These are phyloP conservation scores for Canariomyces notabilis DNA, from an alignment of 2,329 filamentous ascomycete species.

Conservation along the genomic window DNA sequence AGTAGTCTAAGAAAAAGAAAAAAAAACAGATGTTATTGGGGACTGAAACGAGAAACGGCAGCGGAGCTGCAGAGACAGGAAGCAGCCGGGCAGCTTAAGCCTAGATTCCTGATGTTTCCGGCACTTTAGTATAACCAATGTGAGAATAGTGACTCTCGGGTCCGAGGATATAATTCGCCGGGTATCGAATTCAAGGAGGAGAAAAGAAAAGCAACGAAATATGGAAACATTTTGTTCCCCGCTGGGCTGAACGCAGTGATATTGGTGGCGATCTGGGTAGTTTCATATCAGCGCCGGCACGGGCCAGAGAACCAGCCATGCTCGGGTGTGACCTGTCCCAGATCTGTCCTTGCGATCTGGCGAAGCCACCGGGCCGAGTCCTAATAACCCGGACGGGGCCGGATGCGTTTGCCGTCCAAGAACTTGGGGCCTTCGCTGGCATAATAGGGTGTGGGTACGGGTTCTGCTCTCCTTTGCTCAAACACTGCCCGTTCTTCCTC, in stretches of 20 bases:
- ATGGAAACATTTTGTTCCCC: conserved; percentile 8
- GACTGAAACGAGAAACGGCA: background rate
- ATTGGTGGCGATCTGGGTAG: background rate
- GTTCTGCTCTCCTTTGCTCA: conserved; percentile 48
- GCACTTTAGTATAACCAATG: background rate
- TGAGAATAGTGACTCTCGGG: background rate
- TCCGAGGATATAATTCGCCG: background rate
- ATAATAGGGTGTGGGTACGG: conserved; percentile 44
- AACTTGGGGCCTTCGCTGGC: conserved; percentile 48
- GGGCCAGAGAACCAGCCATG: background rate
- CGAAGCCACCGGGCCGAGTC: background rate
- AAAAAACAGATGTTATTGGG: background rate
- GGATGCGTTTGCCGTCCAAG: conserved; percentile 50
- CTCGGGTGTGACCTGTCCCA: background rate
- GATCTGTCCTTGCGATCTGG: background rate
- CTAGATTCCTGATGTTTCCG: background rate
- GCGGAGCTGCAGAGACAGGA: background rate
- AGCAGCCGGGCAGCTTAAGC: background rate
- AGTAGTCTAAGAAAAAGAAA: background rate
- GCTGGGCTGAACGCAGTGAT: too few species aligned
- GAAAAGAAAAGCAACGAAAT: background rate
- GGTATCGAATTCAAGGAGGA: conserved; percentile 11
- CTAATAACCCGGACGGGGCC: conserved; percentile 16
- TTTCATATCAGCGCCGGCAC: conserved; percentile 7
- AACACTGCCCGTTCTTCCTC: conserved; percentile 59